Conservation (phyloP, 257 asterid species). For the Ajuga chamaepitys region DNA sequence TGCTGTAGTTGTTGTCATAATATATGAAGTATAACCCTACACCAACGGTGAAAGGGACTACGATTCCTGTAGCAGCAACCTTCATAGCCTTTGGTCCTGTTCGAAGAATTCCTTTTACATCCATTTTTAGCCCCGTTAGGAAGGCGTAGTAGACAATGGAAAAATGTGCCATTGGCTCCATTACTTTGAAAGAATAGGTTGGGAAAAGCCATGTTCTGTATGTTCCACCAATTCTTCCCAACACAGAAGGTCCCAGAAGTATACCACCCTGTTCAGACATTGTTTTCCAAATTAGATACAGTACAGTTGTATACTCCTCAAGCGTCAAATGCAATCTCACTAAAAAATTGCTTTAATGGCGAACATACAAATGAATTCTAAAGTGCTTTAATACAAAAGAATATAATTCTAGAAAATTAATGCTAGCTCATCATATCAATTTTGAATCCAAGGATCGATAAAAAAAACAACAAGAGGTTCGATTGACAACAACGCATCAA, state of each 20-base stretch:
- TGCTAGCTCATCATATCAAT: too few relatives aligned
- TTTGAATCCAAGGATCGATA: too few relatives aligned
- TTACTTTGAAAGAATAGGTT: slow-evolving; percentile 38
- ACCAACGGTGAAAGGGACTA: slow-evolving; percentile 56
- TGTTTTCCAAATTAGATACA: too few relatives aligned
- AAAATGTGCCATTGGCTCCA: slow-evolving; percentile 89
- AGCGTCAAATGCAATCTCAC: too few relatives aligned
- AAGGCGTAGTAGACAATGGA: slow-evolving; percentile 64
- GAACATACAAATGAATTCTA: too few relatives aligned
- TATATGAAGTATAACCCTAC: slow-evolving; percentile 33
- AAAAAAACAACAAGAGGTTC: too few relatives aligned
- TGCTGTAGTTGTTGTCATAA: background rate
- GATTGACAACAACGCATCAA: too few relatives aligned
- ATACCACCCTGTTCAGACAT: slow-evolving; percentile 57
- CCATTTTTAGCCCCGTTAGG: slow-evolving; percentile 72
- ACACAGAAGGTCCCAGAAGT: slow-evolving; percentile 63
- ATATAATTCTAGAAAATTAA: too few relatives aligned
- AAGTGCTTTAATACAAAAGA: too few relatives aligned
- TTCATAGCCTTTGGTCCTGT: slow-evolving; percentile 48
- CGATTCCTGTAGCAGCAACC: slow-evolving; percentile 48
- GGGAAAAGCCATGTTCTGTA: slow-evolving; percentile 49
- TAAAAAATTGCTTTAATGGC: too few relatives aligned
- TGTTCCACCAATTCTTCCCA: slow-evolving; percentile 39
- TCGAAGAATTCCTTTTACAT: slow-evolving; percentile 37
- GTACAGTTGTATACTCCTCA: too few relatives aligned